Conservation (phyloP, 1,284 basidiomycete species). For the Apiotrichum mycotoxinovorans region DNA sequence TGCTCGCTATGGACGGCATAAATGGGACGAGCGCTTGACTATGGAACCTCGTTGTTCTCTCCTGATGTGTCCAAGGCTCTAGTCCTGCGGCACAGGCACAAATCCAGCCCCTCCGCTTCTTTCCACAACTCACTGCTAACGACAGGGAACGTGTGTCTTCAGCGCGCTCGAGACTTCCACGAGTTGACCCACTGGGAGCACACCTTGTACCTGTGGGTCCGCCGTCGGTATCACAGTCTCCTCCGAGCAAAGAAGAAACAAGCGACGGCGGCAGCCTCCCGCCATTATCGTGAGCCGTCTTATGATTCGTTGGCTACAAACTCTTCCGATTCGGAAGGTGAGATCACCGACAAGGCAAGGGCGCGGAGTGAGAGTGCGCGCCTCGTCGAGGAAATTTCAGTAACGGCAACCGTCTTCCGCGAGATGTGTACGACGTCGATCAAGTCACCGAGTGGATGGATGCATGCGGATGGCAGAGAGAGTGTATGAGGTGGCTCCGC, state of each 20-base stretch:
- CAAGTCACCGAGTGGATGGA: conserved; percentile 78
- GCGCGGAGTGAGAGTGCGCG: conserved; percentile 5
- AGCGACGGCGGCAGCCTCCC: neutral
- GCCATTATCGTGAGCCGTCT: neutral
- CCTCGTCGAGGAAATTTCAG: conserved; percentile 14
- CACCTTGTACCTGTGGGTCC: conserved; percentile 27
- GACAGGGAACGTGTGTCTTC: conserved; percentile 1
- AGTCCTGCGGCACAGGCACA: too few species aligned
- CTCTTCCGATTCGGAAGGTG: conserved; percentile 23
- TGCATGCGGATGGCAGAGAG: conserved; percentile 59
- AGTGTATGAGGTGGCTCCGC: neutral
- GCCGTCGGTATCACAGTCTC: conserved; percentile 29
- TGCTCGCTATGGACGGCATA: too few species aligned
- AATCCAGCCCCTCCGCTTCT: too few species aligned
- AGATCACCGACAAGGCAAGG: conserved; percentile 9
- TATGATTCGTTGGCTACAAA: neutral
- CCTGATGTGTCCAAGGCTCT: too few species aligned
- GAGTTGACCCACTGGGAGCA: conserved; percentile 48
- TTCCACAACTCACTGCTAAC: neutral
- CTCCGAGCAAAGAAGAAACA: conserved; percentile 23
- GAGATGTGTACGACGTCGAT: conserved; percentile 58
- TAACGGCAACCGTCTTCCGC: conserved; percentile 16
- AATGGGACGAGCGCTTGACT: too few species aligned
- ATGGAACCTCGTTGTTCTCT: too few species aligned
- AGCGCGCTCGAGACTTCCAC: conserved; percentile 7